Evolutionary conservation across 495 filamentous ascomycete species (phyloP).

Genomic region (Cenococcum geophilum): DNA sequence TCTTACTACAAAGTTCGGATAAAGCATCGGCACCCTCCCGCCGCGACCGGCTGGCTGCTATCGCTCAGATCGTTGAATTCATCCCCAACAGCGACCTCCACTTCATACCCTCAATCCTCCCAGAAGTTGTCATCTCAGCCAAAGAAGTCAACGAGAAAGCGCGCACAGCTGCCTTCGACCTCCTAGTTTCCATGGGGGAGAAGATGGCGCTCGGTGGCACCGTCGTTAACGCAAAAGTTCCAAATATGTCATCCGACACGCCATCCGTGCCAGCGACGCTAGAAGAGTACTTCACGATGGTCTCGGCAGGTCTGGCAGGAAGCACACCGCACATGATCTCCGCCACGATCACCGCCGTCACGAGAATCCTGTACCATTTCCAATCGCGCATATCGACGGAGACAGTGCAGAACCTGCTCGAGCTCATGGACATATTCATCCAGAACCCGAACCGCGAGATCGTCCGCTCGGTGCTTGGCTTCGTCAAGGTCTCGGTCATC

Average conservation of each 20-base stretch:
- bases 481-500: constrained; percentile 92
- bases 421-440: constrained; percentile 90
- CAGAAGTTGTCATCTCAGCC: constrained; percentile 87
- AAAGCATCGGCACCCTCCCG: constrained; percentile 79
- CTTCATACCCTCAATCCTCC: constrained; percentile 85
- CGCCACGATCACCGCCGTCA: constrained; percentile 85
- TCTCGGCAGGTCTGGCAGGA: constrained; percentile 88
- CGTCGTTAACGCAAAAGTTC: constrained; percentile 76
- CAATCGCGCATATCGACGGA: constrained; percentile 51
- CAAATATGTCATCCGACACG: constrained; percentile 73
- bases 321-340: constrained; percentile 91
- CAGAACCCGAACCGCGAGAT: constrained; percentile 94
- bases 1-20: constrained; percentile 69
- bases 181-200: constrained; percentile 82
- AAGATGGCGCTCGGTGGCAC: constrained; percentile 67
- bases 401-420: constrained; percentile 68
- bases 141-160: constrained; percentile 97
- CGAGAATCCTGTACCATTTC: constrained; percentile 88
- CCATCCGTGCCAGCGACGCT: constrained; percentile 70
- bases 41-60: constrained; percentile 71
- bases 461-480: constrained; percentile 84
- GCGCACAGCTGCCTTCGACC: constrained; percentile 77
- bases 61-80: constrained; percentile 69
- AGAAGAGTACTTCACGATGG: constrained; percentile 97
- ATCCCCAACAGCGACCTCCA: constrained; percentile 70